Evolutionary conservation across 371 early-diverging fungal genomes (phyloP).

Genomic region (Saksenaea vasiformis): DNA sequence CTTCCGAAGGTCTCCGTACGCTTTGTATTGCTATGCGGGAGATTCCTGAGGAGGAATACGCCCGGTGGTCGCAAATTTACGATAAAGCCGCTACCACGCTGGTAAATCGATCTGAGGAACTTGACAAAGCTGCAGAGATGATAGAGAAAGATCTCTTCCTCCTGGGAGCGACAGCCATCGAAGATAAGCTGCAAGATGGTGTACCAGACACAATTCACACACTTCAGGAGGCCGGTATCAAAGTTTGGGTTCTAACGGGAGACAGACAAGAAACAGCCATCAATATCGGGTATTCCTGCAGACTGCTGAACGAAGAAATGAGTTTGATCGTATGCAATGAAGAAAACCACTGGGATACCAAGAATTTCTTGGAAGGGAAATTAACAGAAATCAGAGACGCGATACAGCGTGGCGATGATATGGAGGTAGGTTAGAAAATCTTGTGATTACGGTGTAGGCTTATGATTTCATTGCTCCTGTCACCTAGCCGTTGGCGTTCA

Average conservation of each 20-base stretch:
- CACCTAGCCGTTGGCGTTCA: conserved; percentile 62
- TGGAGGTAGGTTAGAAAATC: conserved; percentile 38
- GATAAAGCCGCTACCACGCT: conserved; percentile 89
- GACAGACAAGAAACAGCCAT: conserved; percentile 94
- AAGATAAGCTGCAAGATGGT: conserved; percentile 98
- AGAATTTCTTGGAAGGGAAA: conserved; percentile 75
- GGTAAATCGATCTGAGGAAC: conserved; percentile 81
- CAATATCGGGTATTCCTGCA: conserved; percentile 92
- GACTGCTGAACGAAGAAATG: conserved; percentile 86
- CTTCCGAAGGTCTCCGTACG: conserved; percentile 91
- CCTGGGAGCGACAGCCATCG: conserved; percentile 98
- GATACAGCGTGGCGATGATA: conserved; percentile 57
- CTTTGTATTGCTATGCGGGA: conserved; percentile 94
- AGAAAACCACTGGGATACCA: conserved; percentile 78
- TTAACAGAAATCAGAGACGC: conserved; percentile 67
- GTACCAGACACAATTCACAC: conserved; percentile 97
- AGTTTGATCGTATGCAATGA: conserved; percentile 81
- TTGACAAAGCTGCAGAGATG: conserved; percentile 91
- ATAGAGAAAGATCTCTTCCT: conserved; percentile 92
- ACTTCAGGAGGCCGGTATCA: conserved; percentile 93
- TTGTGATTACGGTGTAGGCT: too few relatives aligned
- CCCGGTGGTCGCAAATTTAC: conserved; percentile 80
- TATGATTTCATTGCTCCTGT: too few relatives aligned
- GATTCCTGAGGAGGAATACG: conserved; percentile 87
- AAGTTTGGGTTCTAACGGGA: conserved; percentile 96